Conservation (phyloP, 1,284 basidiomycete species). For the Spongispora temasekensis region DNA sequence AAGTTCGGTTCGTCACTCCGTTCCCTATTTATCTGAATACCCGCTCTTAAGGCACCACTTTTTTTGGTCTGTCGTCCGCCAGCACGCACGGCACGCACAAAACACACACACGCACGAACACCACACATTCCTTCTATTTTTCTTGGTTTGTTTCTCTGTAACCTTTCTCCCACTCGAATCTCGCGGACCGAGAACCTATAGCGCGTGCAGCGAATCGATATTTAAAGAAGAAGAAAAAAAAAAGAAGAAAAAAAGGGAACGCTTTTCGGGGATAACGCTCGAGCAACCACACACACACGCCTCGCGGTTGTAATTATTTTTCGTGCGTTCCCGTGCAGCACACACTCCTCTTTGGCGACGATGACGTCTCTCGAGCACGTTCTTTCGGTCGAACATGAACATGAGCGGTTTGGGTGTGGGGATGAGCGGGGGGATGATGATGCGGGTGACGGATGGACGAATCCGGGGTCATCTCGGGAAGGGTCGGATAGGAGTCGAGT, state of each 20-base stretch:
- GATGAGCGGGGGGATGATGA: not conserved
- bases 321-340: not conserved
- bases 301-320: not conserved
- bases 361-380: constrained; percentile 32
- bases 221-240: no score
- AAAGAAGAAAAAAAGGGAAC: no score
- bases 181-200: not conserved
- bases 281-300: no score
- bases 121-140: not conserved
- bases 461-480: constrained; percentile 1
- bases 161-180: not conserved
- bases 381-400: constrained; percentile 11
- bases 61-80: no score
- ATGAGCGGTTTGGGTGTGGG: constrained; percentile 10
- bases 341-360: not conserved
- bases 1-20: not conserved
- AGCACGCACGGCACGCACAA: not conserved
- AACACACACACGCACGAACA: constrained; percentile 4
- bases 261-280: no score
- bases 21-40: not conserved
- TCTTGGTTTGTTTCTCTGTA: not conserved
- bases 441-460: not conserved
- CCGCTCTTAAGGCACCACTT: not conserved
- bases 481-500: not conserved
- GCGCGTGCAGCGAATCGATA: not conserved